Base-by-base conservation (phyloP, 139 green algal genomes). In the Picochlorum sp. region DNA sequence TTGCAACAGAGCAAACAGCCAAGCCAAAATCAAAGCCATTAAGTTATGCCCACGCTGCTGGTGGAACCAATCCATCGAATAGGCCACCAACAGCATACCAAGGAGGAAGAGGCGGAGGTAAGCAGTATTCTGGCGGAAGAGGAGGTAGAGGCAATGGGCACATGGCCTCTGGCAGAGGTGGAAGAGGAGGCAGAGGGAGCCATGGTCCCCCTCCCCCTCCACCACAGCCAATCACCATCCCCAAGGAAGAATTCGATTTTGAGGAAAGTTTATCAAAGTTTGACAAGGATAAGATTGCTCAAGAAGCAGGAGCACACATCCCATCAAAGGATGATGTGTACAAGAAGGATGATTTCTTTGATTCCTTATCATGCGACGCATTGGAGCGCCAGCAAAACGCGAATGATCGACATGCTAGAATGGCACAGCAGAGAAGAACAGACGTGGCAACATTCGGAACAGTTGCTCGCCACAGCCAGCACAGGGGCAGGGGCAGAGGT, bases 371-470 rank as follows among this genome's bases (percentile, higher is more conserved):
- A 26, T 89, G 85, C 51, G 88, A 95, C 24, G 80, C 87, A 5
- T 73, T 91, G 20, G 84, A 90, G 56, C 78, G 78, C n/a, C 26
- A 8, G 14, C 18, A 15, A 51, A 68, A 18, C 62, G 20, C 44
- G 49, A 58, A 21, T 66, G 23, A 64, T 65, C 15, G 58, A 26
- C 56, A 46, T 46, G 32, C 3, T 72, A 34, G 41, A 21, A 58
- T 61, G 38, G 58, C 68, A 59, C 8, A 32, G 58, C 81, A 87
- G 76, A 80, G 88, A 56, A 76, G 78, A 15, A 61, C 88, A 11
- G 88, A 95, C 64, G 80, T 92, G 38, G 87, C 92, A 71, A 95
- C 88, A 1, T 95, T 95, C 72, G 88, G 88, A 44, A 83, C 81
- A 16, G 34, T 82, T 46, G 83, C 79, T 10, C 73, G 74, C 10